These are phyloP conservation scores for Lentinula novae-zelandiae DNA, from an alignment of 1,284 basidiomycete species.

Conservation along the genomic window DNA sequence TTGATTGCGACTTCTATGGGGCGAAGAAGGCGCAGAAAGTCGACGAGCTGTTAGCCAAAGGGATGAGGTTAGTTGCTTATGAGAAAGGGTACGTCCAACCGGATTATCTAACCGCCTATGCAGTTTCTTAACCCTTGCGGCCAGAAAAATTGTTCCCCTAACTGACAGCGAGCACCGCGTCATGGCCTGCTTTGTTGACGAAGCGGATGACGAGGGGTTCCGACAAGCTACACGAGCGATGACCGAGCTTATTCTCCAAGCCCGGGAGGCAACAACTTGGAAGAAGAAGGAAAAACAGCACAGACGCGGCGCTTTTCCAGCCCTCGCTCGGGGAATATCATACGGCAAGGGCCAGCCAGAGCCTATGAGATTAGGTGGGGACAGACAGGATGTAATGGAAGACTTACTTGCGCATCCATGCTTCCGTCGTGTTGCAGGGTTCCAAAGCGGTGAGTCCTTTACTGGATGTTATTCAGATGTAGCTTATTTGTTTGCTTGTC, in stretches of 20 bases:
- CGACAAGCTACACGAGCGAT: not conserved
- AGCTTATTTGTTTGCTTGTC: too few species aligned
- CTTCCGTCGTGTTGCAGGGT: not conserved
- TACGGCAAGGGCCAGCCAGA: slow-evolving; percentile 6
- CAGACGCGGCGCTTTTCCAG: slow-evolving; percentile 7
- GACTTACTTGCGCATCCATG: not conserved
- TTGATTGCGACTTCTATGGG: not conserved
- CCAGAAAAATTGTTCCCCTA: not conserved
- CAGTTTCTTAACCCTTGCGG: not conserved
- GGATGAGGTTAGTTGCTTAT: not conserved
- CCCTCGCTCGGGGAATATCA: slow-evolving; percentile 1
- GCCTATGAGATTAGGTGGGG: not conserved
- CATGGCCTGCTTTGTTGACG: too few species aligned
- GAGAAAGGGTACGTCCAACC: not conserved
- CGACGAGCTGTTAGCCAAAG: not conserved
- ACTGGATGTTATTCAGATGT: too few species aligned
- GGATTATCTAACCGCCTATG: not conserved
- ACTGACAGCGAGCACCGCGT: not conserved
- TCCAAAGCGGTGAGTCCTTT: not conserved
- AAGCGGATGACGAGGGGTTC: not conserved
- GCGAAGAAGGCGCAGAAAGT: not conserved
- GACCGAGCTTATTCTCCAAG: not conserved
- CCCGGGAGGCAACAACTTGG: not conserved
- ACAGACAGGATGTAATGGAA: not conserved
- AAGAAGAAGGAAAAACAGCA: not conserved